phyloP scores from a whole-genome alignment of 1,284 basidiomycete genomes.

The Microbotryum scabiosae region DNA sequence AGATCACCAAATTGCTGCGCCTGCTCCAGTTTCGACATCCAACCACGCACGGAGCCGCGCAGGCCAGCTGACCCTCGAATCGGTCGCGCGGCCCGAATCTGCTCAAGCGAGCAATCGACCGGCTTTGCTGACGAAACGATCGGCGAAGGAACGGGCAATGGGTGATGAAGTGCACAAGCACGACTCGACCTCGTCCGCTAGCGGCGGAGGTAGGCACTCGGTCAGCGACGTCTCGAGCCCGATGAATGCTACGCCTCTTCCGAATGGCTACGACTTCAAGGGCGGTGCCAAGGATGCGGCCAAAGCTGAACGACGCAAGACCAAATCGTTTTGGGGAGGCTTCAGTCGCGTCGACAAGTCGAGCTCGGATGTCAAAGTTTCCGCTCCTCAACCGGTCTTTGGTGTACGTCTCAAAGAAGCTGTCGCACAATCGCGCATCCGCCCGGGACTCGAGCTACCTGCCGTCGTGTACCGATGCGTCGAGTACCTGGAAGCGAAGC shows the following conservation, averaged over 20 bases:
- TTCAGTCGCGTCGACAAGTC: constrained; percentile 19
- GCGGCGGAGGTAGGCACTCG: constrained; percentile 48
- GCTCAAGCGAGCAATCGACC: too few species aligned
- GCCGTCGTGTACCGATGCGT: constrained; percentile 84
- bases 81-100: too few species aligned
- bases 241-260: constrained; percentile 73
- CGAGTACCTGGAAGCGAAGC: constrained; percentile 43
- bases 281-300: constrained; percentile 16
- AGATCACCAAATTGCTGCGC: too few species aligned
- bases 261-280: constrained; percentile 74
- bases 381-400: constrained; percentile 57
- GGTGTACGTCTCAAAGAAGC: constrained; percentile 81
- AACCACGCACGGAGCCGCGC: too few species aligned
- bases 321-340: constrained; percentile 51
- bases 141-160: too few species aligned
- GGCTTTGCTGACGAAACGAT: too few species aligned
- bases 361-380: background rate
- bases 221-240: constrained; percentile 80
- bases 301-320: constrained; percentile 47
- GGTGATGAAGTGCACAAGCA: constrained; percentile 23
- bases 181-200: constrained; percentile 51
- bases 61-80: too few species aligned
- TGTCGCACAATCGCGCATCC: constrained; percentile 73
- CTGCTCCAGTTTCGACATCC: too few species aligned
- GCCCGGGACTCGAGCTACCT: constrained; percentile 62